A percentile compares a stretch with the other conserved stretches of the same genome.
phyloP scores from a whole-genome alignment of 768 basidiomycete species.

The Boletus rex-veris region DNA sequence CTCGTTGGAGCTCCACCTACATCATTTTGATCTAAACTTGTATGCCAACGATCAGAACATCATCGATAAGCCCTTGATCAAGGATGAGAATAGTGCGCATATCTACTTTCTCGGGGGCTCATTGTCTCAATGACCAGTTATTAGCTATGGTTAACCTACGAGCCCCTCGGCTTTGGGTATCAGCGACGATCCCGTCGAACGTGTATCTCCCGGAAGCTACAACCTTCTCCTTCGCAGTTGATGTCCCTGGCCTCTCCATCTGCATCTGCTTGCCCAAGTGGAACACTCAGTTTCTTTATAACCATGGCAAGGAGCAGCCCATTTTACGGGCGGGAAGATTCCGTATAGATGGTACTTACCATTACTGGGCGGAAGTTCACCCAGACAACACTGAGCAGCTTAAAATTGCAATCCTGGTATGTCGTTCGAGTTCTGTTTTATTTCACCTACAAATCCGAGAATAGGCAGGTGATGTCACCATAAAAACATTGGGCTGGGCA shows the following conservation, averaged over 20 bases:
- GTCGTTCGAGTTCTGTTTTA: not conserved
- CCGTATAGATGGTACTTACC: slow-evolving; percentile 65
- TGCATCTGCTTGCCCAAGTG: slow-evolving; percentile 77
- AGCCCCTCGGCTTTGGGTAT: slow-evolving; percentile 53
- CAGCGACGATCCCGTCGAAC: slow-evolving; percentile 61
- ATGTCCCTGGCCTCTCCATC: slow-evolving; percentile 54
- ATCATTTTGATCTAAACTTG: slow-evolving; percentile 72
- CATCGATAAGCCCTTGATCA: slow-evolving; percentile 79
- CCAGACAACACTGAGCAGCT: slow-evolving; percentile 78
- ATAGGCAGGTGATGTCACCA: slow-evolving; percentile 52
- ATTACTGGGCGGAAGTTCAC: slow-evolving; percentile 63
- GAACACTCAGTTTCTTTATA: slow-evolving; percentile 79
- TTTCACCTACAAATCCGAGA: slow-evolving; percentile 1
- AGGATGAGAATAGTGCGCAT: slow-evolving; percentile 77
- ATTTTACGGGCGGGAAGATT: slow-evolving; percentile 59
- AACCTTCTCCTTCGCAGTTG: slow-evolving; percentile 60
- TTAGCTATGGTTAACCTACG: slow-evolving; percentile 70
- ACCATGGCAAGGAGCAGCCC: slow-evolving; percentile 54
- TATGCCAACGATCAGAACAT: slow-evolving; percentile 97
- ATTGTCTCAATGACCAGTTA: not conserved
- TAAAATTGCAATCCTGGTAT: slow-evolving; percentile 60
- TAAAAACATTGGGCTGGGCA: slow-evolving; percentile 82
- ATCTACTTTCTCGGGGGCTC: not conserved
- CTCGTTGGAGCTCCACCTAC: slow-evolving; percentile 61
- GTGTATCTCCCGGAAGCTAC: slow-evolving; percentile 70